These are phyloP conservation scores for Trametes coccinea DNA, from an alignment of 768 basidiomycete genomes.

Conservation along the genomic window DNA sequence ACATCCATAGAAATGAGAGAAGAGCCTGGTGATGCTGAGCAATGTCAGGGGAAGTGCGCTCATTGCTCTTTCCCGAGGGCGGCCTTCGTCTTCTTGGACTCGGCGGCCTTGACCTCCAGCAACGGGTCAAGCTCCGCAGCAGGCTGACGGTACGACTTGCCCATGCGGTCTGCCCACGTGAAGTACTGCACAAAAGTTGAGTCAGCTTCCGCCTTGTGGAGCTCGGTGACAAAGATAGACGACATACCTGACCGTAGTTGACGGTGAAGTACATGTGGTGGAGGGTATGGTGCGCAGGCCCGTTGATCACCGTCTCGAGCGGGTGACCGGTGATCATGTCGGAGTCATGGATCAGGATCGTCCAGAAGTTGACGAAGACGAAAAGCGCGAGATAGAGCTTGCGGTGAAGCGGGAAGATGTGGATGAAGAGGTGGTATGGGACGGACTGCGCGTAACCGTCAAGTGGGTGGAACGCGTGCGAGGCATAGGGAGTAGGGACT, in stretches of 20 bases:
- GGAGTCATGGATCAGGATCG: slow-evolving; percentile 95
- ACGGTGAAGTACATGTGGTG: slow-evolving; percentile 97
- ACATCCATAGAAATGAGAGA: slow-evolving; percentile 7
- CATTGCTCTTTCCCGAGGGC: slow-evolving; percentile 29
- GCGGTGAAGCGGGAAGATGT: slow-evolving; percentile 89
- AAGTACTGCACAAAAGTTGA: slow-evolving; percentile 70
- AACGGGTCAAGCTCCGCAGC: slow-evolving; percentile 82
- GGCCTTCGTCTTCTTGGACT: slow-evolving; percentile 33
- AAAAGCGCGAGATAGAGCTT: slow-evolving; percentile 82
- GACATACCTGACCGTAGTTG: slow-evolving; percentile 85
- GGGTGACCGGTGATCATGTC: slow-evolving; percentile 96
- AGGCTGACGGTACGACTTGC: slow-evolving; percentile 89
- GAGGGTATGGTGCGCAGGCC: slow-evolving; percentile 96
- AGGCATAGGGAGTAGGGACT: slow-evolving; percentile 98
- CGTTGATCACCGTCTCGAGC: slow-evolving; percentile 90
- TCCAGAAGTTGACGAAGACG: slow-evolving; percentile 92
- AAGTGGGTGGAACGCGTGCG: slow-evolving; percentile 95
- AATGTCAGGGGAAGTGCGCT: background rate
- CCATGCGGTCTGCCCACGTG: slow-evolving; percentile 86
- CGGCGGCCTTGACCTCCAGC: slow-evolving; percentile 54
- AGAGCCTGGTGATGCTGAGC: background rate
- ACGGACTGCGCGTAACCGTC: slow-evolving; percentile 94
- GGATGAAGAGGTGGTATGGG: slow-evolving; percentile 92
- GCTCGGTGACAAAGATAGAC: slow-evolving; percentile 13
- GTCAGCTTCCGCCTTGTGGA: slow-evolving; percentile 6